Evolutionary conservation across 2,329 filamentous ascomycete genomes (phyloP).

Genomic region (Leptographium wingfieldii): DNA sequence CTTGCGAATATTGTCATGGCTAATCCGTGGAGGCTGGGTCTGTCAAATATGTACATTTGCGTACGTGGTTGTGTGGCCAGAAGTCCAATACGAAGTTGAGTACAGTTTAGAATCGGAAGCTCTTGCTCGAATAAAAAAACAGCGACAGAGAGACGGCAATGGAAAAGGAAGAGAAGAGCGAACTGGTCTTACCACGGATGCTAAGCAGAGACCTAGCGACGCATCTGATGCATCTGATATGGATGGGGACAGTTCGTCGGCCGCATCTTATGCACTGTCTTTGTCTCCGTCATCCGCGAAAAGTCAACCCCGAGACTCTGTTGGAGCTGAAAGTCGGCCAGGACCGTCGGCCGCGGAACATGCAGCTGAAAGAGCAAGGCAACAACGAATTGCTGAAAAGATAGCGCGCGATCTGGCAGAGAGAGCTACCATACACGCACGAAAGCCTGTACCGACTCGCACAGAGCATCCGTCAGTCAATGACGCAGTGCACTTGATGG

Average conservation of each 20-base stretch:
- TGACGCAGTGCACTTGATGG: constrained; percentile 41
- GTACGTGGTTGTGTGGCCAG: constrained; percentile 72
- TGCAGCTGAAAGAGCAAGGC: constrained; percentile 47
- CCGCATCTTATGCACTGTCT: constrained; percentile 2
- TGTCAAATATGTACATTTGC: constrained; percentile 86
- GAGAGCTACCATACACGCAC: constrained; percentile 41
- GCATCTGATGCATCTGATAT: neutral
- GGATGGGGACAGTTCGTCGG: constrained; percentile 2
- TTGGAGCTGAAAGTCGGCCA: neutral
- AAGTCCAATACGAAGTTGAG: constrained; percentile 72
- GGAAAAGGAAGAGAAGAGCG: neutral
- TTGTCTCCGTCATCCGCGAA: constrained; percentile 4
- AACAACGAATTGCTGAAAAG: constrained; percentile 44
- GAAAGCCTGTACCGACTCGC: constrained; percentile 32
- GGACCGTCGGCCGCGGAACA: constrained; percentile 30
- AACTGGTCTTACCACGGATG: neutral
- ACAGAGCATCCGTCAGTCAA: constrained; percentile 46
- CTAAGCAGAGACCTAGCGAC: neutral
- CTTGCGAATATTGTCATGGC: constrained; percentile 83
- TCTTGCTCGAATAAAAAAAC: constrained; percentile 24
- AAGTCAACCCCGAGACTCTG: neutral
- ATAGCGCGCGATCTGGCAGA: constrained; percentile 42
- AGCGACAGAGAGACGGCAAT: constrained; percentile 5
- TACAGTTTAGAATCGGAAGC: constrained; percentile 56
- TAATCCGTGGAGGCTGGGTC: constrained; percentile 86